These are phyloP conservation scores for Juncus inflexus DNA, from an alignment of 176 grass and related monocot species.

Conservation along the genomic window DNA sequence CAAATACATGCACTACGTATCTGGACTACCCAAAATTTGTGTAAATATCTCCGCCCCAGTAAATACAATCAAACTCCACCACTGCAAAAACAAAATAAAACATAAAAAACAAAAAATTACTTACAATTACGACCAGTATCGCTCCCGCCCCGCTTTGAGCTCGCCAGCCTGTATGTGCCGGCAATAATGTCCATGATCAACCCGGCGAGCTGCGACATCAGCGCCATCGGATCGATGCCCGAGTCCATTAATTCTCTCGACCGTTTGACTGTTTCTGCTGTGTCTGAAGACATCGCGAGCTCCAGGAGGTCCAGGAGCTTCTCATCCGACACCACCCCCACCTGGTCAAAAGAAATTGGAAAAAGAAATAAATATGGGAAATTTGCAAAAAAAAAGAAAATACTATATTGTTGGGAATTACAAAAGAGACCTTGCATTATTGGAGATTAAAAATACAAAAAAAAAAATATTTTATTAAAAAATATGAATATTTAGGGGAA, in stretches of 20 bases:
- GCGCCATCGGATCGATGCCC: constrained; percentile 90
- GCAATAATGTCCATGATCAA: constrained; percentile 99
- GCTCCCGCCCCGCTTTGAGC: constrained; percentile 36
- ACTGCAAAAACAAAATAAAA: background rate
- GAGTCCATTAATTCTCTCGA: constrained; percentile 97
- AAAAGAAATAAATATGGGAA: too few relatives aligned
- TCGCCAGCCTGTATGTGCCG: constrained; percentile 76
- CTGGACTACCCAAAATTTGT: too few relatives aligned
- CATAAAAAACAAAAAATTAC: constrained; percentile 10
- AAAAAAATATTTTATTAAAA: too few relatives aligned
- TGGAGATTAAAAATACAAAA: too few relatives aligned
- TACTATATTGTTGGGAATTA: too few relatives aligned
- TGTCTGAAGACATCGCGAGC: constrained; percentile 96
- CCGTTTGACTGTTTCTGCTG: constrained; percentile 87
- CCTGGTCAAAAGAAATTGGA: constrained; percentile 42
- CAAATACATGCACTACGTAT: too few relatives aligned
- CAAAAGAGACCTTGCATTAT: background rate
- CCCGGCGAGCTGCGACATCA: constrained; percentile 98
- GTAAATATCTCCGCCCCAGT: too few relatives aligned
- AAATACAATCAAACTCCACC: too few relatives aligned
- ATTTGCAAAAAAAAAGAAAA: too few relatives aligned
- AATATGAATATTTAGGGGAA: too few relatives aligned
- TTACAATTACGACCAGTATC: constrained; percentile 72
- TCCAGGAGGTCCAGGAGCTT: constrained; percentile 95
- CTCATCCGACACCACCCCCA: constrained; percentile 94